These are phyloP conservation scores for Pythium monospermum DNA, from an alignment of 352 stramenopile genomes.

Conservation along the genomic window DNA sequence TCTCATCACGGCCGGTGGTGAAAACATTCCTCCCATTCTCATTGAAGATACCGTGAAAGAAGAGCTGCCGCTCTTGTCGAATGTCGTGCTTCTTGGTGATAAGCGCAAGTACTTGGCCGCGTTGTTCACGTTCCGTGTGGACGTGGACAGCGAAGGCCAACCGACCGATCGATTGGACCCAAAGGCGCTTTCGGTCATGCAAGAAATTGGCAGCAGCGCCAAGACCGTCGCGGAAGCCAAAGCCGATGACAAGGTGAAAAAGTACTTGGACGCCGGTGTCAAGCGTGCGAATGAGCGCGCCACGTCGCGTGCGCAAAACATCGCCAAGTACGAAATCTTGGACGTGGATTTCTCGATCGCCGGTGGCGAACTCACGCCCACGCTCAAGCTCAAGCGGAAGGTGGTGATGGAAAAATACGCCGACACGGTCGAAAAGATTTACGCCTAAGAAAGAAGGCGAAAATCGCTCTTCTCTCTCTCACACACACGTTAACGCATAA, in stretches of 20 bases:
- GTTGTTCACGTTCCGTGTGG: constrained; percentile 86
- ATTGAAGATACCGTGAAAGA: constrained; percentile 92
- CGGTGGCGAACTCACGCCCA: constrained; percentile 93
- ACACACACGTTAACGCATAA: neutral
- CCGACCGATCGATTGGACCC: constrained; percentile 78
- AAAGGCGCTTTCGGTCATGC: constrained; percentile 53
- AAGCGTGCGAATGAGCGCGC: constrained; percentile 73
- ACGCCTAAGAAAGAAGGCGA: too few relatives aligned
- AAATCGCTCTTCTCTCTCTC: neutral
- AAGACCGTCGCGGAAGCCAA: constrained; percentile 70
- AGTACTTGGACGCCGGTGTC: constrained; percentile 64
- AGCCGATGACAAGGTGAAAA: constrained; percentile 69
- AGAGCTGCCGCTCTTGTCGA: constrained; percentile 81
- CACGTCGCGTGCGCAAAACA: constrained; percentile 78
- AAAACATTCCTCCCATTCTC: constrained; percentile 92
- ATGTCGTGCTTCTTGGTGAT: constrained; percentile 92
- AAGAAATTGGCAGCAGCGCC: constrained; percentile 59
- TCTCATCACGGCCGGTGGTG: constrained; percentile 93
- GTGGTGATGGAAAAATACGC: constrained; percentile 91
- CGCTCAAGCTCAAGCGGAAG: constrained; percentile 95
- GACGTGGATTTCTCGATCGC: constrained; percentile 89
- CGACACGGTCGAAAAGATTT: constrained; percentile 86
- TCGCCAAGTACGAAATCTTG: constrained; percentile 86
- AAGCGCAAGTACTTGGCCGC: constrained; percentile 89
- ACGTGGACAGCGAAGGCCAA: constrained; percentile 70